Percentiles rank a stretch among this genome's conserved stretches.
Conservation (phyloP, 1,284 basidiomycete species). For the Trametes hirsuta region DNA sequence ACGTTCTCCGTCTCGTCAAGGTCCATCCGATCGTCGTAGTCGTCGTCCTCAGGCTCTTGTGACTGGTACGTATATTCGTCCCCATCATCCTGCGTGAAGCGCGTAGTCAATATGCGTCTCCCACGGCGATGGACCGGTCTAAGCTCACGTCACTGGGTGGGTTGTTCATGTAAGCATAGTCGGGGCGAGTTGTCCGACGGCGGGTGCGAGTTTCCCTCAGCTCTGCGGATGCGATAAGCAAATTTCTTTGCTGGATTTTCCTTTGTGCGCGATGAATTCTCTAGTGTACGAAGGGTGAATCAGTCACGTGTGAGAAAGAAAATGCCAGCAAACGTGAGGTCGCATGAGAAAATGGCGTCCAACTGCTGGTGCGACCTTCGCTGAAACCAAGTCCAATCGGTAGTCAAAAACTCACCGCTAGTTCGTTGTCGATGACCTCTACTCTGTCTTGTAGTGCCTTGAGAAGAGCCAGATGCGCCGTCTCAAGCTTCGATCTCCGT, state of each 20-base stretch:
- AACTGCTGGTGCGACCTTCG: neutral
- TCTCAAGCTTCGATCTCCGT: constrained; percentile 57
- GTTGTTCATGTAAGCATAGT: constrained; percentile 75
- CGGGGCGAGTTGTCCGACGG: constrained; percentile 67
- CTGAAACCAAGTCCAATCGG: neutral
- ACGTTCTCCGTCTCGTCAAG: constrained; percentile 48
- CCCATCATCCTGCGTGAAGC: constrained; percentile 55
- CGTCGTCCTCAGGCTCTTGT: constrained; percentile 64
- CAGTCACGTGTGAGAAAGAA: neutral
- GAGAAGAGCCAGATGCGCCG: constrained; percentile 62
- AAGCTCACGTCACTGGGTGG: constrained; percentile 63
- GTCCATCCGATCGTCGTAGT: constrained; percentile 61
- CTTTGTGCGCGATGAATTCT: constrained; percentile 67
- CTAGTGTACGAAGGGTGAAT: constrained; percentile 39
- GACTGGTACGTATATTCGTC: constrained; percentile 60
- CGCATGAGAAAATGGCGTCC: neutral
- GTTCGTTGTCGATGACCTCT: constrained; percentile 66
- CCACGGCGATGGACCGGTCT: constrained; percentile 31
- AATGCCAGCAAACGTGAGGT: constrained; percentile 6
- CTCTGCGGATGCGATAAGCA: constrained; percentile 72
- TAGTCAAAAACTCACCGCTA: constrained; percentile 55
- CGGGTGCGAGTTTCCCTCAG: constrained; percentile 76
- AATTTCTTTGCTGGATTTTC: constrained; percentile 68
- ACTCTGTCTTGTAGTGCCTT: constrained; percentile 62
- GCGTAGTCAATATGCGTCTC: neutral